Base-by-base conservation (phyloP, 23 red algal species). In the Gracilaria domingensis region DNA sequence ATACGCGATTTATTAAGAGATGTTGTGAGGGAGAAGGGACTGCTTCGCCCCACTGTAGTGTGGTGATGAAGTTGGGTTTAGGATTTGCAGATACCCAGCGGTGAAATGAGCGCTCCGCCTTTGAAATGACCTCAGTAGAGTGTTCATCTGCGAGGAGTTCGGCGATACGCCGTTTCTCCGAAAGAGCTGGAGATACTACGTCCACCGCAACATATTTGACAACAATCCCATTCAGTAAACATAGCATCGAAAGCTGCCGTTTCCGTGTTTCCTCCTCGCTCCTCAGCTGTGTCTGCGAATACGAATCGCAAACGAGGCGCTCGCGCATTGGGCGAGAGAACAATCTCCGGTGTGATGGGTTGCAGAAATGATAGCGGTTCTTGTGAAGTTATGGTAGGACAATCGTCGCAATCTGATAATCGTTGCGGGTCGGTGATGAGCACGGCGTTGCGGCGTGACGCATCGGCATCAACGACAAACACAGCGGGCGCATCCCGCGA, bases 141-240 rank as follows among this genome's bases (percentile, higher is more conserved):
- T 21, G 25, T 1, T 53, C 23, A 37, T 77, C 25, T 18, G 24
- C 49, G 12, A 92, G 48, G 33, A 92, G 59, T 8, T 77, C 51
- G 64, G 89, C 77, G 60, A 92, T 79, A 36, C 89, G 89, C 36
- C 59, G 38, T 76, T 92, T 79, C 54, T 92, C 89, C 20, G 58
- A 40, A 33, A 92, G n/a, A 0, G 89, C 89, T 33, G 78, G 44
- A 32, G 78, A 47, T 8, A 92, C 37, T 21, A 84, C 80, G 30
- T 92, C 89, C 0, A 47, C 17, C 4, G n/a, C 69, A 23, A 84
- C 58, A 79, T 83, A 79, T 24, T 92, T 75, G 38, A 92, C 45
- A 13, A 92, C 89, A 48, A 92, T 72, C 0, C 89, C 89, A 59
- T 92, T 92, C 45, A 92, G 42, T 16, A 92, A 23, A 44, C 89